Evolutionary conservation across 2,329 filamentous ascomycete genomes (phyloP).

Genomic region (Diaporthe humulicola): DNA sequence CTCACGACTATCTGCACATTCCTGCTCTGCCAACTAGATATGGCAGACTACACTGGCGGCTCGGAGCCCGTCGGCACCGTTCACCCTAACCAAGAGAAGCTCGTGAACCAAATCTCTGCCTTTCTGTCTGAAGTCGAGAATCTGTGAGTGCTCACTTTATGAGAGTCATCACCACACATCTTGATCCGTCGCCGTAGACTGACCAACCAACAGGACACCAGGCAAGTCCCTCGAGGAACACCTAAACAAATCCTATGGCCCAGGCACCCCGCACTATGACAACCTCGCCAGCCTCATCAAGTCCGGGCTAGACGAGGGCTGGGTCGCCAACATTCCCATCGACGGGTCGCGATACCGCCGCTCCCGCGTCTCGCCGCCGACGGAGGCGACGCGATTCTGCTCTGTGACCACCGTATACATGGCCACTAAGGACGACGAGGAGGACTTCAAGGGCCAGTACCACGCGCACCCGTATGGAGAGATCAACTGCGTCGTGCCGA

Average conservation of each 20-base stretch:
- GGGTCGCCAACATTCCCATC: slow-evolving; percentile 58
- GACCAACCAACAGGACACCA: slow-evolving; percentile 52
- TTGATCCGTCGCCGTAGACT: rapidly evolving
- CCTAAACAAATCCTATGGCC: slow-evolving; percentile 59
- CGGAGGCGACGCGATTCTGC: slow-evolving; percentile 61
- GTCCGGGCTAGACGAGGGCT: slow-evolving; percentile 57
- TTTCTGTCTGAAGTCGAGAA: slow-evolving; percentile 34
- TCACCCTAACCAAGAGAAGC: slow-evolving; percentile 30
- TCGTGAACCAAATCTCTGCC: slow-evolving; percentile 20
- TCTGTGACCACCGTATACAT: slow-evolving; percentile 71
- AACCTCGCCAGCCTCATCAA: slow-evolving; percentile 55
- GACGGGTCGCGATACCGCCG: slow-evolving; percentile 61
- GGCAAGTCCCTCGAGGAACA: slow-evolving; percentile 58
- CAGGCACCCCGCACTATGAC: slow-evolving; percentile 57
- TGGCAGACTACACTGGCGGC: slow-evolving; percentile 33
- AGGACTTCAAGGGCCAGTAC: slow-evolving; percentile 66
- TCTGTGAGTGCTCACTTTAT: neutral
- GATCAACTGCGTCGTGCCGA: slow-evolving; percentile 67
- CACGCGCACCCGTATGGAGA: slow-evolving; percentile 67
- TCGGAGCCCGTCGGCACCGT: slow-evolving; percentile 14
- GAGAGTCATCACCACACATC: neutral
- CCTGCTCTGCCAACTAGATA: neutral
- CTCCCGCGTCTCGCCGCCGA: slow-evolving; percentile 60
- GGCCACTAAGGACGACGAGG: slow-evolving; percentile 53
- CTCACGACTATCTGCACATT: neutral